Evolutionary conservation across 495 filamentous ascomycete species (phyloP).

Genomic region (Xeromyces bisporus): DNA sequence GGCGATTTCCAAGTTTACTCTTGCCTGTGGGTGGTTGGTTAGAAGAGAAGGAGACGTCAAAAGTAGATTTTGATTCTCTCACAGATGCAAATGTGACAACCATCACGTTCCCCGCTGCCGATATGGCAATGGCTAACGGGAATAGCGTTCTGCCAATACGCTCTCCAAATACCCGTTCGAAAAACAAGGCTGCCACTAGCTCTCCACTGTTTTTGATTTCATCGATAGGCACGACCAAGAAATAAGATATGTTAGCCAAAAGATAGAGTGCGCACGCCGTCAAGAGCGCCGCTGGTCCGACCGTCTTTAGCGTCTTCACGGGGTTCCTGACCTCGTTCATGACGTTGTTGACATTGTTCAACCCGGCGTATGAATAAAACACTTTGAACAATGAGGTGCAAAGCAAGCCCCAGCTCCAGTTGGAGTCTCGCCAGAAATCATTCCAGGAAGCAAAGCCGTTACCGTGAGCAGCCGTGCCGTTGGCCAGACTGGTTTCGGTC

Average conservation of each 20-base stretch:
- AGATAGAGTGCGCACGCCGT: conserved; percentile 48
- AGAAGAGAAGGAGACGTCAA: background rate
- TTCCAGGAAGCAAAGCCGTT: conserved; percentile 12
- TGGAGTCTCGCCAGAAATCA: conserved; percentile 23
- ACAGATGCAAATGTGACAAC: conserved; percentile 53
- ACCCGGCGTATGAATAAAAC: conserved; percentile 51
- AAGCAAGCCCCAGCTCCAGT: conserved; percentile 33
- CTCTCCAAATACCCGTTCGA: conserved; percentile 46
- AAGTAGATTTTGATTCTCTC: background rate
- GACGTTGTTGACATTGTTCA: conserved; percentile 59
- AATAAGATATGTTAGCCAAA: conserved; percentile 54
- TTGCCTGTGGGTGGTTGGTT: conserved; percentile 28
- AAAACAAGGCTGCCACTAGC: conserved; percentile 50
- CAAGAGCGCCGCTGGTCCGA: conserved; percentile 41
- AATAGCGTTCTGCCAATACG: conserved; percentile 38
- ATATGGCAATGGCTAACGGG: conserved; percentile 47
- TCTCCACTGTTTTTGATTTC: conserved; percentile 52
- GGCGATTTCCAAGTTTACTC: conserved; percentile 53
- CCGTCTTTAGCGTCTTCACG: conserved; percentile 44
- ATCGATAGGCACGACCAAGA: conserved; percentile 47
- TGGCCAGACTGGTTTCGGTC: no score
- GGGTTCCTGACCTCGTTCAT: conserved; percentile 59
- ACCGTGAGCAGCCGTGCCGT: no score
- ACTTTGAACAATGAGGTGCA: conserved; percentile 57
- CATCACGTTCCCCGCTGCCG: conserved; percentile 60